phyloP scores from a whole-genome alignment of 306 rosid genomes.

The Aeschynomene evenia region DNA sequence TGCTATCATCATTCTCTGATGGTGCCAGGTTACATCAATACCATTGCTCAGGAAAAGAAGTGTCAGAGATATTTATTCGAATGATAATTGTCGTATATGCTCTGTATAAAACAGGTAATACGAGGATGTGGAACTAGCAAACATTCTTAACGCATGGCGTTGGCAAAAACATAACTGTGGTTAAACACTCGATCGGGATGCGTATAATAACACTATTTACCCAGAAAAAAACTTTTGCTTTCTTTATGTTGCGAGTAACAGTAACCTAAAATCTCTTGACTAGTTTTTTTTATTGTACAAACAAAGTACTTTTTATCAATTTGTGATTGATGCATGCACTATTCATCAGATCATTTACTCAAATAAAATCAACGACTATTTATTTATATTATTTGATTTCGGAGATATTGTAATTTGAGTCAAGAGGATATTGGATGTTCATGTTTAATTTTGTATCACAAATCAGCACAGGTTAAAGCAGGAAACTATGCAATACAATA shows the following conservation, averaged over 20 bases:
- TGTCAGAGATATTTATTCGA: neutral
- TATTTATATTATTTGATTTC: neutral
- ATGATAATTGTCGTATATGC: constrained; percentile 12
- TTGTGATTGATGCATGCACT: neutral
- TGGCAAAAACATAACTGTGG: neutral
- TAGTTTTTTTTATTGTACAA: no score
- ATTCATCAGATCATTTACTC: neutral
- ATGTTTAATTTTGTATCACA: neutral
- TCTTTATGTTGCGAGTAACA: no score
- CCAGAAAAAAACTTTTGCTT: no score
- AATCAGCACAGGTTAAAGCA: neutral
- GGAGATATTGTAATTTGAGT: neutral
- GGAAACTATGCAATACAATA: neutral
- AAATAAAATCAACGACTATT: neutral
- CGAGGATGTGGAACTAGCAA: neutral
- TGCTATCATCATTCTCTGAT: neutral
- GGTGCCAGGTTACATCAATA: constrained; percentile 7
- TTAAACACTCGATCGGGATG: neutral
- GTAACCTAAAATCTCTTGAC: no score
- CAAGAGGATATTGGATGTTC: neutral
- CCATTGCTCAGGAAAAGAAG: neutral
- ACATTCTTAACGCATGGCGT: neutral
- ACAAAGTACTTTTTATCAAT: no score
- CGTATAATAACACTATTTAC: neutral
- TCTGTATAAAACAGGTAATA: neutral